Conservation (phyloP, 2,329 filamentous ascomycete genomes). For the Venturia pyrina region DNA sequence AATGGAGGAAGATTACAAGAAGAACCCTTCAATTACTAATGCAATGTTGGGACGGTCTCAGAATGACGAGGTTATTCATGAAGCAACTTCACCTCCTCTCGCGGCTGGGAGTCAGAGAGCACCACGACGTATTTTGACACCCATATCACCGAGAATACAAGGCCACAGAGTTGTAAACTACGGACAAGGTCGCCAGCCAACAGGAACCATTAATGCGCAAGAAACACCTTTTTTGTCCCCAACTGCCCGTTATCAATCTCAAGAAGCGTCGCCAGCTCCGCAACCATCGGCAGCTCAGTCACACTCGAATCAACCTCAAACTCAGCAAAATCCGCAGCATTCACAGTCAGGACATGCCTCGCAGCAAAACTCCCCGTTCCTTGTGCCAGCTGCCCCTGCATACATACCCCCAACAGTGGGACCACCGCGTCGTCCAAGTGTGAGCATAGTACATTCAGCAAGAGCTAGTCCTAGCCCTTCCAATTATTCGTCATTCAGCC, state of each 20-base stretch:
- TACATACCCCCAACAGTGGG: neutral
- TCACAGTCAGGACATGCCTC: neutral
- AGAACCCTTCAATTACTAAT: neutral
- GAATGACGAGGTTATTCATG: slow-evolving; percentile 17
- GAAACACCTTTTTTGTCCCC: slow-evolving; percentile 38
- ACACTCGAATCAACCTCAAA: neutral
- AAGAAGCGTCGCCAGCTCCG: slow-evolving; percentile 31
- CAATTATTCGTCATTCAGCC: slow-evolving; percentile 11
- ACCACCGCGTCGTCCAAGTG: slow-evolving; percentile 10
- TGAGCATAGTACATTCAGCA: slow-evolving; percentile 10
- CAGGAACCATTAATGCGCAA: slow-evolving; percentile 39
- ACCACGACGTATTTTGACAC: slow-evolving; percentile 44
- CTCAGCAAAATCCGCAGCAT: neutral
- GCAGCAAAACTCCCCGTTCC: slow-evolving; percentile 7
- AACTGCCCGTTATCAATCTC: slow-evolving; percentile 31
- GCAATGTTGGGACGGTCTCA: slow-evolving; percentile 2
- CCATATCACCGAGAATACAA: slow-evolving; percentile 41
- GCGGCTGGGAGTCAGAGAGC: slow-evolving; percentile 19
- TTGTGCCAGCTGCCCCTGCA: slow-evolving; percentile 2
- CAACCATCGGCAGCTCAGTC: neutral
- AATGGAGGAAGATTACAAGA: slow-evolving; percentile 23
- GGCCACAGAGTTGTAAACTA: slow-evolving; percentile 39
- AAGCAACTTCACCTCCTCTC: slow-evolving; percentile 18
- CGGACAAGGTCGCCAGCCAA: slow-evolving; percentile 27
- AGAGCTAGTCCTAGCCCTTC: slow-evolving; percentile 11